Conservation (phyloP, 164 flowering plant genomes). For the Cinnamomum micranthum region DNA sequence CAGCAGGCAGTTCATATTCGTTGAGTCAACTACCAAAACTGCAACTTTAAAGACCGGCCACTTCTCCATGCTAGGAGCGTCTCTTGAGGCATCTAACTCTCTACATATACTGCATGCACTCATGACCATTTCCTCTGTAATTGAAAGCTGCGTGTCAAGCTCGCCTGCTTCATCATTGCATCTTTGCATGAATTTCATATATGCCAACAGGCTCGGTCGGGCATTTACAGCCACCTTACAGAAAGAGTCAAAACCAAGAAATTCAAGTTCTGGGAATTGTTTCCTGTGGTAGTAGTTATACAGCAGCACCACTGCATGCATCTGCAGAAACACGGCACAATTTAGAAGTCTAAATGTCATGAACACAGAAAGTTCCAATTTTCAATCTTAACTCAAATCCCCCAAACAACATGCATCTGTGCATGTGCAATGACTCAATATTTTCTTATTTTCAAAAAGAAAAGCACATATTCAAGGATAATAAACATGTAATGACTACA, state of each 20-base stretch:
- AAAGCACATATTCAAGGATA: too few relatives aligned
- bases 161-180: conserved; percentile 23
- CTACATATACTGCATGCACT: conserved; percentile 60
- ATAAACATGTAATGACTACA: too few relatives aligned
- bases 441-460: too few relatives aligned
- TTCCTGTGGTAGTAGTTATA: conserved; percentile 90
- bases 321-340: conserved; percentile 34
- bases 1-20: conserved; percentile 60
- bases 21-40: conserved; percentile 54
- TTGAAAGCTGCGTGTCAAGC: conserved; percentile 39
- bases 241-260: conserved; percentile 54
- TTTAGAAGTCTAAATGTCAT: neutral
- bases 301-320: conserved; percentile 80
- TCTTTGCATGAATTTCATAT: conserved; percentile 43
- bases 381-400: neutral
- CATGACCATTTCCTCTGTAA: conserved; percentile 58
- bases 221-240: conserved; percentile 57
- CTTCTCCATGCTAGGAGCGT: conserved; percentile 34
- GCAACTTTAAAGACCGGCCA: conserved; percentile 72
- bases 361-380: neutral
- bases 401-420: too few relatives aligned
- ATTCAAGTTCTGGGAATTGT: conserved; percentile 44
- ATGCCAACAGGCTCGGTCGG: conserved; percentile 42
- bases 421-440: too few relatives aligned
- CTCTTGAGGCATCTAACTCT: conserved; percentile 48